Conservation (phyloP, 148 eudicot genomes). For the Spergularia marina region DNA sequence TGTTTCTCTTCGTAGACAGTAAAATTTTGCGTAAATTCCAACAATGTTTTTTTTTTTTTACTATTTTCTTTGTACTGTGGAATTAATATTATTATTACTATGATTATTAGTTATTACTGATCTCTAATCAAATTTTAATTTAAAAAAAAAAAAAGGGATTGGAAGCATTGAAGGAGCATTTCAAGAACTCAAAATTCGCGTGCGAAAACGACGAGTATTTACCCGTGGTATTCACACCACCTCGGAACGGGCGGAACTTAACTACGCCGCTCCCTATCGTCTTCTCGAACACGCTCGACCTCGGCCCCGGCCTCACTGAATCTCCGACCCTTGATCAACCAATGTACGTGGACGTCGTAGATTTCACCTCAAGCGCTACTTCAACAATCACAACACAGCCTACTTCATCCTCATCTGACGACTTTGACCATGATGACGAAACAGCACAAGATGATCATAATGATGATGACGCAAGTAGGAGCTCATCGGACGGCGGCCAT, state of each 20-base stretch:
- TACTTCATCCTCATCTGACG: neutral
- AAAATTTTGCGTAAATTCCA: neutral
- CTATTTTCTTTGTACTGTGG: neutral
- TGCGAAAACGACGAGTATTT: constrained; percentile 78
- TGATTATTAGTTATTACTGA: neutral
- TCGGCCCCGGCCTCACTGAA: neutral
- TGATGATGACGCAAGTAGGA: neutral
- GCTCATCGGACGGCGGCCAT: constrained; percentile 23
- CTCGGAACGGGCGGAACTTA: constrained; percentile 68
- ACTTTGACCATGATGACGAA: constrained; percentile 4
- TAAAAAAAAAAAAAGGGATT: constrained; percentile 41
- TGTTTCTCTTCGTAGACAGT: constrained; percentile 28
- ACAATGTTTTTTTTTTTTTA: neutral
- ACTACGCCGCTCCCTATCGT: constrained; percentile 64
- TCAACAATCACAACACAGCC: constrained; percentile 9
- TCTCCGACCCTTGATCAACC: constrained; percentile 16
- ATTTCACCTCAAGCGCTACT: constrained; percentile 6
- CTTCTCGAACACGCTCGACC: constrained; percentile 9
- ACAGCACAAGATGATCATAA: too few species aligned
- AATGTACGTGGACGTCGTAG: constrained; percentile 1
- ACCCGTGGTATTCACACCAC: constrained; percentile 81
- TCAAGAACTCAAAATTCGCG: constrained; percentile 94
- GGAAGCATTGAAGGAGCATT: constrained; percentile 91
- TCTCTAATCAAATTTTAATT: neutral
- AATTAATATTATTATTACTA: too few species aligned